Base-by-base conservation (phyloP, 2,329 filamentous ascomycete genomes). In the Aspergillus novofumigatus region DNA sequence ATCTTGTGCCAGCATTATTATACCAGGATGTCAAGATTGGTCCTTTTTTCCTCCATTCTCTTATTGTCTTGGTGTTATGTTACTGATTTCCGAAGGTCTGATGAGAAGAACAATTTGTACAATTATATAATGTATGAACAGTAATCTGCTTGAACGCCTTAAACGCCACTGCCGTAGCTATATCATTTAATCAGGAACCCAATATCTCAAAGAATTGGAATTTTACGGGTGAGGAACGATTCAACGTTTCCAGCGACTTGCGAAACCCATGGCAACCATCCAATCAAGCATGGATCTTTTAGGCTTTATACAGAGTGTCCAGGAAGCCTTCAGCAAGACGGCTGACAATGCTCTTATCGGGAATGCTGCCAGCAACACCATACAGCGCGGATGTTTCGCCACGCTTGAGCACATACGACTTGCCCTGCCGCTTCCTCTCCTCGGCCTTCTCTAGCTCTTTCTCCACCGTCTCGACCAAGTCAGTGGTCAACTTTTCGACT, bases 331-430 rank as follows among this genome's bases (percentile, higher is more conserved):
- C 90, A 1, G 92, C 93, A 70, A 99, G 77, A 67, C 96, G 91
- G 63, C 91, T 90, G 32, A 99, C 92, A 35, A 99, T 88, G 65
- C 89, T 91, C 83, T 97, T 97, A 73, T 99, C 95, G 1, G 94
- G 94, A 74, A 99, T 76, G 69, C 90, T 95, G 5, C 94, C 94
- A 0, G 94, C 94, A 56, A 99, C 92, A 54, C 94, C 94, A 75
- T 99, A 99, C 60, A 99, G 77, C 4, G 92, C 92, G 1, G 91
- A 90, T 14, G 91, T 86, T 72, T 96, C 90, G 2, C 77, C 86
- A 5, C 79, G 81, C 61, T 82, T 81, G 53, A 76, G 77, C 5
- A 76, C 71, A 52, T 75, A 75, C 11, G 69, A 69, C 72, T 86
- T 85, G 38, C 86, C 87, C 74, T 86, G 72, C n/a, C 69, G 70